Evolutionary conservation across 2,329 filamentous ascomycete genomes (phyloP).

Genomic region (Westerdykella aurantiaca): DNA sequence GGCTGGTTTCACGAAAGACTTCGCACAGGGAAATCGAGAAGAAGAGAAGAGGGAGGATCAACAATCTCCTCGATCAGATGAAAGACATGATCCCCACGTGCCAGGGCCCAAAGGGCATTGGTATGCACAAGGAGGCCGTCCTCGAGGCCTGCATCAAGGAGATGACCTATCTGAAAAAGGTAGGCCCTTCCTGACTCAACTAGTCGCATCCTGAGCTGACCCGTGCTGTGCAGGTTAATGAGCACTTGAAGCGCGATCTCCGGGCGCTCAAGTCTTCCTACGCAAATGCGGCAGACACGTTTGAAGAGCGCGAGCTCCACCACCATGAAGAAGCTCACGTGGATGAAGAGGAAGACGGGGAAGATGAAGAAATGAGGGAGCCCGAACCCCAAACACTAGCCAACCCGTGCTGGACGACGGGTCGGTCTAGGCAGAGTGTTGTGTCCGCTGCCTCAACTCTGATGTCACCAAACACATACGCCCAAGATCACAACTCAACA

Average conservation of each 20-base stretch:
- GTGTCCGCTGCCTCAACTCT: constrained; percentile 19
- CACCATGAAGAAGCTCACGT: constrained; percentile 38
- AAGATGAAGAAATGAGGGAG: constrained; percentile 43
- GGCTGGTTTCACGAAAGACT: constrained; percentile 92
- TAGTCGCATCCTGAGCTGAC: constrained; percentile 24
- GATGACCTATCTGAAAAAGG: constrained; percentile 86
- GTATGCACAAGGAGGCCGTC: constrained; percentile 98
- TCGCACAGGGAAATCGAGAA: constrained; percentile 94
- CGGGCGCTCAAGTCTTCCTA: not conserved
- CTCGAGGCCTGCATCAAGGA: constrained; percentile 89
- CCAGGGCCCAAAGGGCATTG: constrained; percentile 56
- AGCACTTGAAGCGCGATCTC: constrained; percentile 7
- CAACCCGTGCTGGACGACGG: constrained; percentile 8
- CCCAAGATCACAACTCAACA: constrained; percentile 39
- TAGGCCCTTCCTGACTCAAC: constrained; percentile 50
- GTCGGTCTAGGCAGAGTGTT: constrained; percentile 26
- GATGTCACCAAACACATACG: constrained; percentile 37
- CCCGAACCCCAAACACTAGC: constrained; percentile 25
- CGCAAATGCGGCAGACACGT: too few species aligned
- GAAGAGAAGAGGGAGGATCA: constrained; percentile 90
- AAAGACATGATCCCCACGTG: constrained; percentile 96
- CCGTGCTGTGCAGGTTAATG: constrained; percentile 23
- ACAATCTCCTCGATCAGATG: constrained; percentile 89
- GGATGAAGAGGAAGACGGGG: constrained; percentile 44
- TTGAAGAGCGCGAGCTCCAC: constrained; percentile 7